These are phyloP conservation scores for Ogataea haglerorum DNA, from an alignment of 805 yeast genomes.

Conservation along the genomic window DNA sequence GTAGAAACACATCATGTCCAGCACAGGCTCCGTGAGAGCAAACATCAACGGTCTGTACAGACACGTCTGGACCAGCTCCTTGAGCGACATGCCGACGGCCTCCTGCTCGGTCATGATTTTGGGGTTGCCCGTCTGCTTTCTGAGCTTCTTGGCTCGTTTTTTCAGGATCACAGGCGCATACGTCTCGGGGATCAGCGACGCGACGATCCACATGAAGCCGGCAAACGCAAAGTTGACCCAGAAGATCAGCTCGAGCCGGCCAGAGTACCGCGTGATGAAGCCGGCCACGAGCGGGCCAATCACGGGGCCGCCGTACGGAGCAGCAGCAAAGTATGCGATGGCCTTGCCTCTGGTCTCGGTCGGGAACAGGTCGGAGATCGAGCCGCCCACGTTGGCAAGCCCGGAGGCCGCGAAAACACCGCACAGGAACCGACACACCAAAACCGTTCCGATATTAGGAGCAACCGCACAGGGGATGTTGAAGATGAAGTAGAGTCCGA, in stretches of 20 bases:
- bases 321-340: conserved; percentile 86
- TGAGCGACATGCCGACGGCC: conserved; percentile 66
- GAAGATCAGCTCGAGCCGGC: conserved; percentile 63
- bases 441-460: conserved; percentile 74
- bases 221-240: conserved; percentile 95
- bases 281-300: conserved; percentile 88
- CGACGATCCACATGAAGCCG: conserved; percentile 73
- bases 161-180: conserved; percentile 79
- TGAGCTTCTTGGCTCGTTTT: conserved; percentile 57
- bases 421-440: conserved; percentile 80
- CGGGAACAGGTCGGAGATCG: conserved; percentile 86
- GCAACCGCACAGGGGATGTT: conserved; percentile 86
- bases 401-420: conserved; percentile 87
- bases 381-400: conserved; percentile 83
- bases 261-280: conserved; percentile 71
- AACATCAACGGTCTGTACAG: conserved; percentile 78
- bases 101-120: conserved; percentile 93
- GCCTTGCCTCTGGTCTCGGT: conserved; percentile 80
- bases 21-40: conserved; percentile 76
- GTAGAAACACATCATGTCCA: conserved; percentile 78
- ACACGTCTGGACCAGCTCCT: conserved; percentile 69
- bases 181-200: conserved; percentile 79
- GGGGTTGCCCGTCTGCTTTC: conserved; percentile 77
- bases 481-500: conserved; percentile 70
- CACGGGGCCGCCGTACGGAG: conserved; percentile 92